phyloP scores from a whole-genome alignment of 176 grass and related monocot genomes.

The Hsuehochloa calcarea region DNA sequence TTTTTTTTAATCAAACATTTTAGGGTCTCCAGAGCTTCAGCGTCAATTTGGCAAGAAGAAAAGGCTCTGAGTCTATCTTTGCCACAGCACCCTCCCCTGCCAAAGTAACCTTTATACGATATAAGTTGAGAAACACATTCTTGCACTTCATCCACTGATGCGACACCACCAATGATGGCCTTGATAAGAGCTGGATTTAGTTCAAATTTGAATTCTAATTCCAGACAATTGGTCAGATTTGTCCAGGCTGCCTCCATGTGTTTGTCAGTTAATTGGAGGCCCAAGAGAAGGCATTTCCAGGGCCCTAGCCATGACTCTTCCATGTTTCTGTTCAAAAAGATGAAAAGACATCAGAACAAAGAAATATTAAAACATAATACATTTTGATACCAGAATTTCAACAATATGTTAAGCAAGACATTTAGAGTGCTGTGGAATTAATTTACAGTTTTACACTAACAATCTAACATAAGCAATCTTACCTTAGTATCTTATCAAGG shows the following conservation, averaged over 20 bases:
- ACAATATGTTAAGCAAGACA: conserved; percentile 1
- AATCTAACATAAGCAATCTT: conserved; percentile 31
- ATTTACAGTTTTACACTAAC: conserved; percentile 18
- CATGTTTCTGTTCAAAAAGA: conserved; percentile 53
- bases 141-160: conserved; percentile 57
- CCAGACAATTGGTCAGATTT: conserved; percentile 47
- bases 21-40: conserved; percentile 30
- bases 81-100: conserved; percentile 66
- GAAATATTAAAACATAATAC: conserved; percentile 12
- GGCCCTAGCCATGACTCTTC: conserved; percentile 88
- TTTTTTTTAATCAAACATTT: conserved; percentile 39
- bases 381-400: neutral
- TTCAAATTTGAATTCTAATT: conserved; percentile 37
- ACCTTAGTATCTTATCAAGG: conserved; percentile 67
- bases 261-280: conserved; percentile 40
- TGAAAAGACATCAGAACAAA: conserved; percentile 25
- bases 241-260: conserved; percentile 35
- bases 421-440: neutral
- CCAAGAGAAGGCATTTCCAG: conserved; percentile 86
- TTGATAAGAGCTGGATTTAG: conserved; percentile 51
- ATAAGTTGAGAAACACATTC: conserved; percentile 69
- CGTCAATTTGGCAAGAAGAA: conserved; percentile 40
- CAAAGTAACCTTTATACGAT: conserved; percentile 71
- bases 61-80: conserved; percentile 65
- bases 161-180: conserved; percentile 58